Percentiles rank a stretch among this genome's conserved stretches.
Conservation (phyloP, 306 rosid species). For the Vicia villosa region DNA sequence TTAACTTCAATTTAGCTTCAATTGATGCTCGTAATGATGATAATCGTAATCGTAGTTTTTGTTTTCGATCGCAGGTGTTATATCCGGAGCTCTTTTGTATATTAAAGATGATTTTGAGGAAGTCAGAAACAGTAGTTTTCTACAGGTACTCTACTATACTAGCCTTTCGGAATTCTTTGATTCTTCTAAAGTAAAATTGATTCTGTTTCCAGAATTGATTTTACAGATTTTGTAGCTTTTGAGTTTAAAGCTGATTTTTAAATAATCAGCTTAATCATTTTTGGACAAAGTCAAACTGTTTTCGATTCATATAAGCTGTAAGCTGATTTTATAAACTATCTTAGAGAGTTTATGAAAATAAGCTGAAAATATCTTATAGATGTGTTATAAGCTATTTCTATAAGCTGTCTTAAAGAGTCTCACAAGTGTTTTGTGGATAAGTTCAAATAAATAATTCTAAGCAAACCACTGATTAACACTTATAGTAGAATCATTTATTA, state of each 20-base stretch:
- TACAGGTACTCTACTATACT: constrained; percentile 36
- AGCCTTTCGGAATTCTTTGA: too few relatives aligned
- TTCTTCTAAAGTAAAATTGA: too few relatives aligned
- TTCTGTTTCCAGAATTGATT: too few relatives aligned
- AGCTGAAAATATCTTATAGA: too few relatives aligned
- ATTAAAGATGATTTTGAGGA: constrained; percentile 49
- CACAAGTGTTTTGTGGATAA: background rate
- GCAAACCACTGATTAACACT: too few relatives aligned
- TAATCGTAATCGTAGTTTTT: background rate
- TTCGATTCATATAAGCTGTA: background rate
- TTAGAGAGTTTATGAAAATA: background rate
- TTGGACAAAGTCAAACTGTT: background rate
- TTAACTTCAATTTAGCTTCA: background rate
- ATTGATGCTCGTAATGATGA: background rate
- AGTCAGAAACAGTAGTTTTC: constrained; percentile 41
- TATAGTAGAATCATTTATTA: too few relatives aligned
- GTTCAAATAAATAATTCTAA: background rate
- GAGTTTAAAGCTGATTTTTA: too few relatives aligned
- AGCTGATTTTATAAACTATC: background rate
- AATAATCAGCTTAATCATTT: too few relatives aligned
- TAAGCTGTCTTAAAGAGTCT: background rate
- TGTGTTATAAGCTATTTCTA: background rate
- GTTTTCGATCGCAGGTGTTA: constrained; percentile 41
- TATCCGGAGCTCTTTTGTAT: constrained; percentile 54
- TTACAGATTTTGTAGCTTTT: too few relatives aligned